phyloP scores from a whole-genome alignment of 805 yeast genomes.

The Teunomyces aglyptinius region DNA sequence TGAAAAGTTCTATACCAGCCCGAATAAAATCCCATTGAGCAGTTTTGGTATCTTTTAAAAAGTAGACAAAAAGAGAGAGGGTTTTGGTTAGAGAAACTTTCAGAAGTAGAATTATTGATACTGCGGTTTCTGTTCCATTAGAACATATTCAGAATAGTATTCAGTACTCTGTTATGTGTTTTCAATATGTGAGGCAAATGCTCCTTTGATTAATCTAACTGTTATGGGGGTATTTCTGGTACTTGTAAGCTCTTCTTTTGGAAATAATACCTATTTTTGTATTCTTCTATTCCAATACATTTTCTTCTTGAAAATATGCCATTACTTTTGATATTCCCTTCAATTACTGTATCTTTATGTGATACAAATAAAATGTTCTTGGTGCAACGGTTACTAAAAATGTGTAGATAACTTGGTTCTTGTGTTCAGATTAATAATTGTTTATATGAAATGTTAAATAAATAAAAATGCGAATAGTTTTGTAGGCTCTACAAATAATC shows the following conservation, averaged over 20 bases:
- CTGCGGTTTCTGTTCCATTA: not conserved
- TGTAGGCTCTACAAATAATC: not conserved
- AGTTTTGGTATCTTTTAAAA: conserved; percentile 12
- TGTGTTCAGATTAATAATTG: not conserved
- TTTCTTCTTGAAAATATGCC: too few relatives aligned
- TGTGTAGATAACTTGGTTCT: not conserved
- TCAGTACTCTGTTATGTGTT: not conserved
- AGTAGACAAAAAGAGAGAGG: not conserved
- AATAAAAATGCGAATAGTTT: not conserved
- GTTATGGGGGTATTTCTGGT: not conserved
- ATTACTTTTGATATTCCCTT: not conserved
- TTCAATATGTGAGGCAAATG: not conserved
- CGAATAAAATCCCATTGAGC: conserved; percentile 13
- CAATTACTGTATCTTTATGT: not conserved
- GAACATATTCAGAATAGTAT: not conserved
- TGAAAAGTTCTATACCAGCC: conserved; percentile 14
- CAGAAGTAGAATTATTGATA: not conserved
- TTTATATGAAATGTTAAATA: too few relatives aligned
- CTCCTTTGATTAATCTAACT: not conserved
- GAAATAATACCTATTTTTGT: not conserved
- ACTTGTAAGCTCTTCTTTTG: not conserved
- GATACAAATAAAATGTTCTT: not conserved
- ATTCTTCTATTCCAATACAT: not conserved
- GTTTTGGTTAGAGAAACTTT: not conserved
- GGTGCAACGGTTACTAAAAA: not conserved